Conservation (phyloP, 78 protist genomes). For the Abeoforma whisleri region DNA sequence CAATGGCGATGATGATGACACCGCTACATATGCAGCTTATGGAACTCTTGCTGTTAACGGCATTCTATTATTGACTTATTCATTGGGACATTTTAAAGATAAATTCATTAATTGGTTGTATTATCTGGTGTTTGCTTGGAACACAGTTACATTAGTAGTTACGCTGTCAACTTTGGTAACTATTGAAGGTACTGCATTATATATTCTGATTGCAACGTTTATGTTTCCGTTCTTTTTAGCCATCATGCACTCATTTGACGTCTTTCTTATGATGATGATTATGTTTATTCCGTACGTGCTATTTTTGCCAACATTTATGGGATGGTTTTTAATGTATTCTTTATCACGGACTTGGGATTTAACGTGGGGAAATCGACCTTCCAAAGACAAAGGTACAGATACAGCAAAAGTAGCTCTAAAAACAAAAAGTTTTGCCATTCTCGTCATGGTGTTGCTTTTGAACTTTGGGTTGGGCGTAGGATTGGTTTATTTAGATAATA, state of each 20-base stretch:
- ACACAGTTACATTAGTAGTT: background rate
- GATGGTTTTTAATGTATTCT: background rate
- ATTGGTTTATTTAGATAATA: background rate
- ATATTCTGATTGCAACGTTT: background rate
- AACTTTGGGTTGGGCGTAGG: background rate
- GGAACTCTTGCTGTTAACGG: background rate
- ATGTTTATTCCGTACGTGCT: constrained; percentile 1
- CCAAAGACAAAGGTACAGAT: background rate
- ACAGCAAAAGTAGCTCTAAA: background rate
- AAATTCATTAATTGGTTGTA: constrained; percentile 22
- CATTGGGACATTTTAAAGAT: background rate
- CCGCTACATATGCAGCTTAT: background rate
- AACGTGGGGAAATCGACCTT: constrained; percentile 40
- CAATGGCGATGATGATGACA: background rate
- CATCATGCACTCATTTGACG: background rate
- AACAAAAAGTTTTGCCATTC: background rate
- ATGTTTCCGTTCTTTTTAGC: background rate
- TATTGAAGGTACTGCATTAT: background rate
- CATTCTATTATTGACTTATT: background rate
- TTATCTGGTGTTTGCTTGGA: background rate
- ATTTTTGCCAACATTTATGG: constrained; percentile 31
- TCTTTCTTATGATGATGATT: background rate
- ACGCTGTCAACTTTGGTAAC: background rate
- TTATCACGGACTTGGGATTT: constrained; percentile 38
- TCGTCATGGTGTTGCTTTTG: background rate